Base-by-base conservation (phyloP, 2,329 filamentous ascomycete genomes). In the Phialemonium atrogriseum region DNA sequence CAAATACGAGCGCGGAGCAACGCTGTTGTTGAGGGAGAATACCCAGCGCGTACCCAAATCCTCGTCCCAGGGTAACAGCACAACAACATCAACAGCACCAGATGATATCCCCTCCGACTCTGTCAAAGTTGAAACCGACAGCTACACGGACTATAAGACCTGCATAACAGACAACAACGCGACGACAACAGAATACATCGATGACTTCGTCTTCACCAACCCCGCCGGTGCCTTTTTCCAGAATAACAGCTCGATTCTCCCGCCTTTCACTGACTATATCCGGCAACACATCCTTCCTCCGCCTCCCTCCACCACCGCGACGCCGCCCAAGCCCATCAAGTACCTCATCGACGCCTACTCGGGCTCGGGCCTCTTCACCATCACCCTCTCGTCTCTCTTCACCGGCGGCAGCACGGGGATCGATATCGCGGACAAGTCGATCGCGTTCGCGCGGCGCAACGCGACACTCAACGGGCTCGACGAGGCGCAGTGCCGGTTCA, bases 341-440 rank as follows among this genome's bases (percentile, higher is more conserved):
- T 87, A 93, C 61, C 79, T 98, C 26, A 89, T 98, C 45, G 91
- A 98, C 63, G 91, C 91, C 33, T 98, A 98, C 69, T 98, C 85
- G 10, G 91, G 91, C 54, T 94, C 85, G 1, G 91, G 91, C 26
- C 84, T 98, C 52, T 98, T 98, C 71, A 95, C 88, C 35, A 86
- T 98, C 54, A 91, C 87, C 5, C 79, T 96, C 10, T 85, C 88
- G 1, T 73, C 78, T 1, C 70, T 91, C 24, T 94, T 96, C 68
- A 77, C 77, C 3, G 74, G 86, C 33, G 78, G 80, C 40, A 85
- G 79, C 40, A 78, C 87, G 17, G 91, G 91, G 44, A 93, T 98
- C 57, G 91, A 98, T 61, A 87, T 98, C 41, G 78, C 85, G 27
- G 65, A 71, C 16, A 69, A 79, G 42, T 87, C 81, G 18, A 95